Percentiles rank a stretch among this genome's conserved stretches.
These are phyloP conservation scores for Aspergillus avenaceus DNA, from an alignment of 495 filamentous ascomycete species.

Conservation along the genomic window DNA sequence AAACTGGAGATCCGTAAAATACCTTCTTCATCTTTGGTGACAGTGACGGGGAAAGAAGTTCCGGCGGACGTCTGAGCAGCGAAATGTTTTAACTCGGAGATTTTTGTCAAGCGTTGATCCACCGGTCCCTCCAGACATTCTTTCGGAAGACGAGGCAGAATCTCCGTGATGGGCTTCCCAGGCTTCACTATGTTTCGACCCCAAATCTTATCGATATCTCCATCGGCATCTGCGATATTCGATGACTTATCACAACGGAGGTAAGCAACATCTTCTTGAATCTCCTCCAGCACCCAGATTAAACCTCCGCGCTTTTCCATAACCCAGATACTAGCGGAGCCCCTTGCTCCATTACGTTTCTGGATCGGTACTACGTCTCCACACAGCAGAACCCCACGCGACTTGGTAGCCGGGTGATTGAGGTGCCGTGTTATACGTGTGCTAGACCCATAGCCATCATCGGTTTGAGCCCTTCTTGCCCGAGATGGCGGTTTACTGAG, in stretches of 20 bases:
- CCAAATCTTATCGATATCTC: constrained; percentile 74
- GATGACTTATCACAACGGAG: constrained; percentile 71
- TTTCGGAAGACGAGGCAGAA: constrained; percentile 80
- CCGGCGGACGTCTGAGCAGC: constrained; percentile 70
- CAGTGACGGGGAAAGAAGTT: constrained; percentile 72
- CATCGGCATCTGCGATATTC: constrained; percentile 59
- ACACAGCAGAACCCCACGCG: constrained; percentile 87
- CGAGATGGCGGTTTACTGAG: constrained; percentile 85
- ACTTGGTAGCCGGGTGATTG: constrained; percentile 65
- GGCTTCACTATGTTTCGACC: constrained; percentile 60
- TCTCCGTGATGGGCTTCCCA: constrained; percentile 66
- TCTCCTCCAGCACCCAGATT: constrained; percentile 98
- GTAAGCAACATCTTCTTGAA: constrained; percentile 84
- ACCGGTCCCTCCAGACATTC: constrained; percentile 57
- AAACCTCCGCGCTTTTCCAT: constrained; percentile 92
- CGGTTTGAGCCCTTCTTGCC: constrained; percentile 64
- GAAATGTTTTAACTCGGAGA: constrained; percentile 69
- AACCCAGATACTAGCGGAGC: constrained; percentile 93
- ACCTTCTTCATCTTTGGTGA: constrained; percentile 61
- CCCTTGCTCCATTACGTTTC: constrained; percentile 87
- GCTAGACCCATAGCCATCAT: constrained; percentile 70
- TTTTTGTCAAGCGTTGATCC: constrained; percentile 65
- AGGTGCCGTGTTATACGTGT: constrained; percentile 44
- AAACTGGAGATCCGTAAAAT: constrained; percentile 85
- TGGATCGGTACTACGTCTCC: constrained; percentile 96